Base-by-base conservation (phyloP, 2,329 filamentous ascomycete genomes). In the Fusarium drepaniforme region DNA sequence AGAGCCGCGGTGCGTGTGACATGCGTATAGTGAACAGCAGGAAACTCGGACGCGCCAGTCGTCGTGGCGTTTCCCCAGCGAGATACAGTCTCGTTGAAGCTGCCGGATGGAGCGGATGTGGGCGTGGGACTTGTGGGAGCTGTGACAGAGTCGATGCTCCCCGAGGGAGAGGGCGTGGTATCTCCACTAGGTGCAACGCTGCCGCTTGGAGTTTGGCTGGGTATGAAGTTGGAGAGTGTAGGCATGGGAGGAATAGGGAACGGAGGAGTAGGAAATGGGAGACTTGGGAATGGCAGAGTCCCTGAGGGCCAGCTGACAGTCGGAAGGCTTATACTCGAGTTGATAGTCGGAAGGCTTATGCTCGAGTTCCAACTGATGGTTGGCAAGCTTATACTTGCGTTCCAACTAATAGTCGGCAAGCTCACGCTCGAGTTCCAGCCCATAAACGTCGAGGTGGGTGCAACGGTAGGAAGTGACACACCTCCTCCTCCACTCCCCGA, bases 21-120 rank as follows among this genome's bases (percentile, higher is more conserved):
- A 9, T 78, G 78, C 0, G 81, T 83, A 66, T 82, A 82, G 62
- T 82, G 82, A 21, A 75, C 79, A 8, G 78, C 80, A 3, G 80
- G 75, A 21, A 80, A 72, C 33, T 73, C 76, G 25, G 70, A 63
- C 1, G 38, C 53, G 15, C 56, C 44, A 16, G 67, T 64, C 35
- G 69, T 59, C 12, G 77, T 71, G 9, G 62, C 64, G 61, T 73
- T 73, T 28, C 40, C 21, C 28, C 44, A 21, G n/a, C 59, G 49
- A 21, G 76, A 68, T 37, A 46, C 68, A 18, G 73, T 65, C 9
- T 61, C 61, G 63, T 64, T 72, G 25, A 67, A 49, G 33, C 15
- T 18, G 3, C 42, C 51, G n/a, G 51, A 35, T 23, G 64, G 61
- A 53, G 67, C 53, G 11, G 64, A 25, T 16, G 74, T 56, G 15